Evolutionary conservation across 2,329 filamentous ascomycete genomes (phyloP).

Genomic region (Scedosporium apiospermum): DNA sequence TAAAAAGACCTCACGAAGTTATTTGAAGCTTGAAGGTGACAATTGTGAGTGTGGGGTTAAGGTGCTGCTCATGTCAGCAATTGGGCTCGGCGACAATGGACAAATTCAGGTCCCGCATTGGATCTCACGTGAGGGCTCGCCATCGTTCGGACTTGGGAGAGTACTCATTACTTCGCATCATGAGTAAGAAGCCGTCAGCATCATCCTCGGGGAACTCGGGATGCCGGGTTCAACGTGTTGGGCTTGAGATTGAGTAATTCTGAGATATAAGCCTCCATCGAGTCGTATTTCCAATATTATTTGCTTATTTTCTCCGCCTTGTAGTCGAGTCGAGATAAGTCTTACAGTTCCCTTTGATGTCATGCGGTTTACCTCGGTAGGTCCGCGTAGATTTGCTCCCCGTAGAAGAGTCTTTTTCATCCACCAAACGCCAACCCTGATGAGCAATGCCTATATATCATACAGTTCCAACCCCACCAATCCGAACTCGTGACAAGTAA

Average conservation of each 20-base stretch:
- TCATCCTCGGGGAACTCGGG: not conserved
- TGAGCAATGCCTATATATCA: constrained; percentile 5
- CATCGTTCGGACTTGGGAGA: too few species aligned
- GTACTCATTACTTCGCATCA: too few species aligned
- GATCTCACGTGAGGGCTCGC: too few species aligned
- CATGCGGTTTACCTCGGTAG: not conserved
- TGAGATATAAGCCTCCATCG: not conserved
- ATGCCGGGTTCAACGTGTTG: too few species aligned
- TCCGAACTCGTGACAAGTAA: not conserved
- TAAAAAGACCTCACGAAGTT: not conserved
- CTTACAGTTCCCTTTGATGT: not conserved
- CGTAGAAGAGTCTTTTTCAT: not conserved
- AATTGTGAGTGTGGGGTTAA: not conserved
- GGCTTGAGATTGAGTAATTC: too few species aligned
- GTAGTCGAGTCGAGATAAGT: not conserved
- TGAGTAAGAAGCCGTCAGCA: not conserved
- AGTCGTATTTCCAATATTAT: not conserved
- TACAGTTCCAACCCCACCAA: not conserved
- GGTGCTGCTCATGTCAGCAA: not conserved
- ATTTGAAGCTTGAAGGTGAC: not conserved
- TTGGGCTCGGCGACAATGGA: not conserved
- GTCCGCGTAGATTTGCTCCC: not conserved
- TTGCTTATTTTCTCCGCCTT: not conserved
- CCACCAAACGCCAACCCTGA: constrained; percentile 1
- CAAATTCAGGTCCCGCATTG: not conserved